These are phyloP conservation scores for Ogataea henricii DNA, from an alignment of 805 yeast genomes.

Conservation along the genomic window DNA sequence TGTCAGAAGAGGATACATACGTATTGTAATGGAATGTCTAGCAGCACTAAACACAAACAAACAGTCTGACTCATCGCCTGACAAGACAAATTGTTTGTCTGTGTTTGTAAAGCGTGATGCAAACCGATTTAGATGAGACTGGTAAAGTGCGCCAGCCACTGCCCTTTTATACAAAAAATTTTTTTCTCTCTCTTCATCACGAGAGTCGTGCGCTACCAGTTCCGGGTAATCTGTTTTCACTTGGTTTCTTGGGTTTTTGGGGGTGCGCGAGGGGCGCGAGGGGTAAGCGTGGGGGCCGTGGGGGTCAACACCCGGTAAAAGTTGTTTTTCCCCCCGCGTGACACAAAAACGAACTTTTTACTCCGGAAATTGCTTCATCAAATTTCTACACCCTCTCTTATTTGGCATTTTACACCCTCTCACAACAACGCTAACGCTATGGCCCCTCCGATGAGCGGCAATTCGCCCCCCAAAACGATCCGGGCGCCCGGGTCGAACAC, in stretches of 20 bases:
- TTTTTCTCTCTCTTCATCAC: no score
- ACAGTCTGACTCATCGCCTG: not conserved
- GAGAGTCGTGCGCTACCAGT: not conserved
- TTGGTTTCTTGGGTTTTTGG: no score
- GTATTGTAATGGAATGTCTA: no score
- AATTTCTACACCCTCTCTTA: not conserved
- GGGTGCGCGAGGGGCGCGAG: not conserved
- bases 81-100: not conserved
- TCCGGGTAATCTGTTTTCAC: not conserved
- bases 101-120: no score
- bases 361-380: not conserved
- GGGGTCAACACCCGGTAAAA: not conserved
- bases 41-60: not conserved
- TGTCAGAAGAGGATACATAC: no score
- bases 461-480: conserved; percentile 47
- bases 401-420: no score
- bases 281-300: not conserved
- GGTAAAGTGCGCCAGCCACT: not conserved
- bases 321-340: not conserved
- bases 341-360: not conserved
- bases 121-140: no score
- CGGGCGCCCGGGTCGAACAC: conserved; percentile 66
- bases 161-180: not conserved
- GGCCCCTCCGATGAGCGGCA: conserved; percentile 4
- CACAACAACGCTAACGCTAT: not conserved